Conservation (phyloP, 2,329 filamentous ascomycete genomes). For the Fusarium anthophilum region DNA sequence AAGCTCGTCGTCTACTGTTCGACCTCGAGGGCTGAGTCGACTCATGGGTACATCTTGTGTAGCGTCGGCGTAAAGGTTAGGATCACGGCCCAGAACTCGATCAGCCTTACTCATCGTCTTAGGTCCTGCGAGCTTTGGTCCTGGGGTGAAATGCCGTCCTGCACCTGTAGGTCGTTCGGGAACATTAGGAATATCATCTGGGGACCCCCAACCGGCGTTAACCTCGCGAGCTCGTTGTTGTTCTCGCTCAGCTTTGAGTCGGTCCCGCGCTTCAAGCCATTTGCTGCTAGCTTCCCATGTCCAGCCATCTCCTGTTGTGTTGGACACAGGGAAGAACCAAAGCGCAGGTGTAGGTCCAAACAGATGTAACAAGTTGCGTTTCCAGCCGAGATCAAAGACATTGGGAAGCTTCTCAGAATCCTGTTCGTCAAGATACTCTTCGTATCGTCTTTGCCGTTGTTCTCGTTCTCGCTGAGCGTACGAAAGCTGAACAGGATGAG, state of each 20-base stretch:
- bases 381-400: constrained; percentile 91
- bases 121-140: constrained; percentile 35
- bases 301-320: constrained; percentile 93
- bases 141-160: constrained; percentile 47
- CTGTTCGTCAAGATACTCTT: constrained; percentile 86
- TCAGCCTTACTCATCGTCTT: constrained; percentile 65
- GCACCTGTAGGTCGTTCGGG: constrained; percentile 40
- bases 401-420: constrained; percentile 89
- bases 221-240: constrained; percentile 71
- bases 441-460: constrained; percentile 64
- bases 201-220: constrained; percentile 72
- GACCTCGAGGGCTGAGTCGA: constrained; percentile 58
- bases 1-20: constrained; percentile 55
- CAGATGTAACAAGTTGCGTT: constrained; percentile 80
- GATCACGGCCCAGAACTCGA: constrained; percentile 65
- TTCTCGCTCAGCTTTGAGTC: constrained; percentile 65
- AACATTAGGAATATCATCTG: constrained; percentile 41
- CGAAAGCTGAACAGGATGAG: constrained; percentile 56
- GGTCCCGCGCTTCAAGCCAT: constrained; percentile 78
- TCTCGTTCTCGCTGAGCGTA: constrained; percentile 66
- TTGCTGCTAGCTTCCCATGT: constrained; percentile 85
- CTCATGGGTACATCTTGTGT: constrained; percentile 57
- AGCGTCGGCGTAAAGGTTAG: constrained; percentile 63
- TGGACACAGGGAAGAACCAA: constrained; percentile 85
- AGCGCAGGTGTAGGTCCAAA: constrained; percentile 78